Percentiles rank a stretch among this genome's conserved stretches.
Conservation (phyloP, 192 early-diverging fungal species). For the Linnemannia schmuckeri region DNA sequence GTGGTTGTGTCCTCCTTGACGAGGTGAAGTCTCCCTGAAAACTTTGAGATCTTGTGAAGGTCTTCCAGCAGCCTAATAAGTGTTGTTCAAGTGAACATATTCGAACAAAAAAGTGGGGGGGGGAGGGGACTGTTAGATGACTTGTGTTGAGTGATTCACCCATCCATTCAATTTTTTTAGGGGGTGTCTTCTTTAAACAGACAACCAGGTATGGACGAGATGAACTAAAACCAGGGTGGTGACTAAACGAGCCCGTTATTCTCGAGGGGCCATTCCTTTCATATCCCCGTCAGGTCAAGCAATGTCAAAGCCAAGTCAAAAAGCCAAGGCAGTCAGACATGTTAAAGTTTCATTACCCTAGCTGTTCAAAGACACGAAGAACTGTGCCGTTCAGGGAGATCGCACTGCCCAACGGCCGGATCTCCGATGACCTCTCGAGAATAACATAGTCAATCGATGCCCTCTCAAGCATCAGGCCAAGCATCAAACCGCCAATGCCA, state of each 20-base stretch:
- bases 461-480: conserved; percentile 43
- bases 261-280: background rate
- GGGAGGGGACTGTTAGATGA: background rate
- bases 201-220: background rate
- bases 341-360: conserved; percentile 33
- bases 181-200: background rate
- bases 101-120: background rate
- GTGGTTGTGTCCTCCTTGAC: conserved; percentile 36
- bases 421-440: conserved; percentile 31
- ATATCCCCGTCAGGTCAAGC: background rate
- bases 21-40: conserved; percentile 33
- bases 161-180: background rate
- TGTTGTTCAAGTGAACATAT: background rate
- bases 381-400: conserved; percentile 48
- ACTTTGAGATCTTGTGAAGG: conserved; percentile 36
- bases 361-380: conserved; percentile 53
- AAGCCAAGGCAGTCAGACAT: background rate
- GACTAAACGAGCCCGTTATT: background rate
- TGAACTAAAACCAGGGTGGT: background rate
- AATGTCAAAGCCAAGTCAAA: background rate
- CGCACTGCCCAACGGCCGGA: conserved; percentile 52
- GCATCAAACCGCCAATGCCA: conserved; percentile 55
- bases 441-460: conserved; percentile 55
- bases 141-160: background rate
- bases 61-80: conserved; percentile 37